Conservation (phyloP, 805 yeast genomes). For the Sugiyamaella boreocaroliniensis region DNA sequence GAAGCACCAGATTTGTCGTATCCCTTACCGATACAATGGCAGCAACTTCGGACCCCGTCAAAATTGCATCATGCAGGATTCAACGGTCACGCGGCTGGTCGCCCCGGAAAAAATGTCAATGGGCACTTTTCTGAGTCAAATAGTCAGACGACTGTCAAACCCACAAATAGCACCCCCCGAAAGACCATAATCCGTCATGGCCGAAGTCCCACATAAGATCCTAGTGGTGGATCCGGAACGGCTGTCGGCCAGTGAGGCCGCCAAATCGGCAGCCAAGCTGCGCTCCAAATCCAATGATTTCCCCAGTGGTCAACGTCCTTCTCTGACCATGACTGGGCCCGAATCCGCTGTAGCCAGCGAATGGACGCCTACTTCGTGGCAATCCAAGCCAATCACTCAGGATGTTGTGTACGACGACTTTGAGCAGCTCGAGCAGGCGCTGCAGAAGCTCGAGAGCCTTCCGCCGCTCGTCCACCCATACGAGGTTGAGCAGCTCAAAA, state of each 20-base stretch:
- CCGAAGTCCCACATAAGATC: conserved; percentile 21
- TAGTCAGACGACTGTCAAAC: neutral
- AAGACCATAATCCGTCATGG: neutral
- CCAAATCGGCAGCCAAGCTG: conserved; percentile 34
- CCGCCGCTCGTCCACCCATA: conserved; percentile 38
- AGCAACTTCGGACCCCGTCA: no score
- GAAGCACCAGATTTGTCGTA: no score
- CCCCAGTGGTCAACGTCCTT: conserved; percentile 5
- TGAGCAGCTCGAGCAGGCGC: conserved; percentile 33
- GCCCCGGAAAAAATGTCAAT: neutral
- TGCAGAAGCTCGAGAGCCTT: conserved; percentile 36
- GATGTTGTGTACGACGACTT: conserved; percentile 38
- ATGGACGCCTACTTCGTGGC: conserved; percentile 40
- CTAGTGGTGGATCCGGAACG: conserved; percentile 30
- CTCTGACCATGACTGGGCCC: conserved; percentile 3
- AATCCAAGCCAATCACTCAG: conserved; percentile 36
- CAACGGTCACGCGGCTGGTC: neutral
- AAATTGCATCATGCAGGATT: neutral
- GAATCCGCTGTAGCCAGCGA: conserved; percentile 4
- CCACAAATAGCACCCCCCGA: neutral
- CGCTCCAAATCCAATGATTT: conserved; percentile 31
- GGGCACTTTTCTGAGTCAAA: no score
- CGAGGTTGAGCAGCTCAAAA: conserved; percentile 33
- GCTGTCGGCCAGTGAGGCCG: conserved; percentile 32
- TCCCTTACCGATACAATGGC: no score